Percentiles rank a stretch among this genome's conserved stretches.
Conservation (phyloP, 768 basidiomycete species). For the Tulasnella sp. region DNA sequence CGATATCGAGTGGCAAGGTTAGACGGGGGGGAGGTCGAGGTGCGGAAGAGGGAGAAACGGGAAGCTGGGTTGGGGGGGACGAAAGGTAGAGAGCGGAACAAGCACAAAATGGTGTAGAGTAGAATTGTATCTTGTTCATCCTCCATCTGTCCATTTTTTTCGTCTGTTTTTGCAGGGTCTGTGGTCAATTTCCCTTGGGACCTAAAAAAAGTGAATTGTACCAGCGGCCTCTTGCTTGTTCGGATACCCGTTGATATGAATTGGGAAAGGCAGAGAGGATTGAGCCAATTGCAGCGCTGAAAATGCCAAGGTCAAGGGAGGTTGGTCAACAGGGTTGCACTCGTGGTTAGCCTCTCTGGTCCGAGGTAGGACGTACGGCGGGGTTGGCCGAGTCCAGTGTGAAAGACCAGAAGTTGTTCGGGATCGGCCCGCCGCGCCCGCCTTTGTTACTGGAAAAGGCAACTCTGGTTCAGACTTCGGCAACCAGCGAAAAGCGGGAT, state of each 20-base stretch:
- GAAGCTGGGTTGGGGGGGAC: not conserved
- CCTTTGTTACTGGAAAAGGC: not conserved
- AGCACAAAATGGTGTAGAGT: not conserved
- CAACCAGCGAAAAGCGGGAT: not conserved
- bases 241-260: conserved; percentile 1
- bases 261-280: not conserved
- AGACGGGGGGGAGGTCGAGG: not conserved
- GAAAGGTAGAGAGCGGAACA: not conserved
- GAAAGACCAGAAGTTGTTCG: not conserved
- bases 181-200: not conserved
- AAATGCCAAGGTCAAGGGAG: not conserved
- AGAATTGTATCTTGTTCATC: conserved; percentile 5
- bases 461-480: not conserved
- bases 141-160: not conserved
- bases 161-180: not conserved
- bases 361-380: not conserved
- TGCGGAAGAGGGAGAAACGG: conserved; percentile 1
- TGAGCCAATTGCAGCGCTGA: not conserved
- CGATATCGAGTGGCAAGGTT: not conserved
- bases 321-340: not conserved
- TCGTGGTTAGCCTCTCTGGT: not conserved
- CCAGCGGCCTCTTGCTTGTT: not conserved
- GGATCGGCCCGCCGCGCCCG: not conserved
- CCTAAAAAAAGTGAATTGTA: not conserved
- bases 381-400: not conserved